Percentiles rank a stretch among this genome's conserved stretches.
phyloP scores from a whole-genome alignment of 257 asterid genomes.

The Lavandula angustifolia region DNA sequence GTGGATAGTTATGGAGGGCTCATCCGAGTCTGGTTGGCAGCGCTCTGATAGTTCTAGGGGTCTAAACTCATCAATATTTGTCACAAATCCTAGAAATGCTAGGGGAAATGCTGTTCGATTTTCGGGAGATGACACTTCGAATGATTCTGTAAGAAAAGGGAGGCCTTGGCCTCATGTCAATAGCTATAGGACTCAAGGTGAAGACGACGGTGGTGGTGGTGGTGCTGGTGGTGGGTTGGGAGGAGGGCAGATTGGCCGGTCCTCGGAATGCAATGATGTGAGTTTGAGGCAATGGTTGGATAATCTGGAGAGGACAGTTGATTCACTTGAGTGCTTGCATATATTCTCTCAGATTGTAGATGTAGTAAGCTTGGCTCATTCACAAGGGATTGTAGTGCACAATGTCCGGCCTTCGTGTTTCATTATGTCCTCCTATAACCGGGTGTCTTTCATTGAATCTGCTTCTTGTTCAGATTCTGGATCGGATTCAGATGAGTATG shows the following conservation, averaged over 20 bases:
- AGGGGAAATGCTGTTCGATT: slow-evolving; percentile 47
- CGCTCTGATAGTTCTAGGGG: slow-evolving; percentile 68
- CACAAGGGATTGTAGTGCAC: slow-evolving; percentile 79
- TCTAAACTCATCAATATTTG: slow-evolving; percentile 54
- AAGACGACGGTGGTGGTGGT: slow-evolving; percentile 30
- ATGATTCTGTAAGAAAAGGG: slow-evolving; percentile 59
- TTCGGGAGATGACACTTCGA: slow-evolving; percentile 50
- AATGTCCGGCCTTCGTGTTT: slow-evolving; percentile 93
- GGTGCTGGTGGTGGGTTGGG: slow-evolving; percentile 13
- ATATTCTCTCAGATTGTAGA: slow-evolving; percentile 85
- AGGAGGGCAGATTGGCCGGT: slow-evolving; percentile 31
- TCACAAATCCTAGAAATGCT: slow-evolving; percentile 51
- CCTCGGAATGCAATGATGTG: slow-evolving; percentile 53
- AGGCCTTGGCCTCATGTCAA: slow-evolving; percentile 38
- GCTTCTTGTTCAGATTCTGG: slow-evolving; percentile 83
- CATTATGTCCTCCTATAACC: slow-evolving; percentile 74
- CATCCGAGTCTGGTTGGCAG: slow-evolving; percentile 83
- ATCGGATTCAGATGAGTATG: slow-evolving; percentile 68
- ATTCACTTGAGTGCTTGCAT: slow-evolving; percentile 79
- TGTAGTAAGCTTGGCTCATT: slow-evolving; percentile 77
- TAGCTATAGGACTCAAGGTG: slow-evolving; percentile 35
- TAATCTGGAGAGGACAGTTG: slow-evolving; percentile 74
- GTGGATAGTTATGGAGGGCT: slow-evolving; percentile 76
- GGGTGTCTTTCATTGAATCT: slow-evolving; percentile 82
- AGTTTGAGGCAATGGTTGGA: slow-evolving; percentile 95